phyloP scores from a whole-genome alignment of 352 stramenopile species.

The Phytophthora citricola region DNA sequence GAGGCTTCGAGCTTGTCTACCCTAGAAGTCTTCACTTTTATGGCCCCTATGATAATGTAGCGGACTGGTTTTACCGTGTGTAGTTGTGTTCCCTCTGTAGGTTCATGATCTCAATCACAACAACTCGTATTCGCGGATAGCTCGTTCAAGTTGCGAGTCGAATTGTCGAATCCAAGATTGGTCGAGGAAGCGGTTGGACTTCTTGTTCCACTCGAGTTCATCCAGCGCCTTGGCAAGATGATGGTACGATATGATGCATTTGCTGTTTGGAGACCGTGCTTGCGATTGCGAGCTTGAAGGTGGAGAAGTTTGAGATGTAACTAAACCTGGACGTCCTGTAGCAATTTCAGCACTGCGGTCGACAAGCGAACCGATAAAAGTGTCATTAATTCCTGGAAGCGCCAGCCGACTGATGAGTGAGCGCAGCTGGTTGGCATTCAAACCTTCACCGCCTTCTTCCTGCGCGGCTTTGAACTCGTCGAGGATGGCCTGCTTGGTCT shows the following conservation, averaged over 20 bases:
- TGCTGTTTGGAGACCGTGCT: slow-evolving; percentile 12
- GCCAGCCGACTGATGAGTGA: slow-evolving; percentile 52
- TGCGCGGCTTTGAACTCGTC: slow-evolving; percentile 65
- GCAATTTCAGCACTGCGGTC: slow-evolving; percentile 37
- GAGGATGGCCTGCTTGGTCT: slow-evolving; percentile 66
- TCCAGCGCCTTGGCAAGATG: slow-evolving; percentile 64
- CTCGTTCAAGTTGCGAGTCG: slow-evolving; percentile 80
- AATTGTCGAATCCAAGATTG: slow-evolving; percentile 83
- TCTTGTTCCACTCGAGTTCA: slow-evolving; percentile 71
- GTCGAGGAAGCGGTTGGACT: slow-evolving; percentile 81
- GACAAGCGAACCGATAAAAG: slow-evolving; percentile 54
- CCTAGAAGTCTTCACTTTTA: slow-evolving; percentile 43
- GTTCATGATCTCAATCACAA: slow-evolving; percentile 38
- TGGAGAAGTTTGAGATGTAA: not conserved
- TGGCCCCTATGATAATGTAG: slow-evolving; percentile 45
- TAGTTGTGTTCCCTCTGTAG: slow-evolving; percentile 11
- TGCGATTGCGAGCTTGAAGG: slow-evolving; percentile 17
- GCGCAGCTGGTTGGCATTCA: slow-evolving; percentile 56
- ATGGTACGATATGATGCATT: slow-evolving; percentile 44
- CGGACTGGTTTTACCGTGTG: slow-evolving; percentile 31
- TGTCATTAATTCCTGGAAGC: slow-evolving; percentile 61
- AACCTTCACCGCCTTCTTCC: slow-evolving; percentile 39
- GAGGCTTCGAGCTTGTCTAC: slow-evolving; percentile 32
- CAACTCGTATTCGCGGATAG: slow-evolving; percentile 73
- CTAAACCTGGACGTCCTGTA: not conserved